Evolutionary conservation across 495 filamentous ascomycete genomes (phyloP).

Genomic region (Penicillium mononematosum): DNA sequence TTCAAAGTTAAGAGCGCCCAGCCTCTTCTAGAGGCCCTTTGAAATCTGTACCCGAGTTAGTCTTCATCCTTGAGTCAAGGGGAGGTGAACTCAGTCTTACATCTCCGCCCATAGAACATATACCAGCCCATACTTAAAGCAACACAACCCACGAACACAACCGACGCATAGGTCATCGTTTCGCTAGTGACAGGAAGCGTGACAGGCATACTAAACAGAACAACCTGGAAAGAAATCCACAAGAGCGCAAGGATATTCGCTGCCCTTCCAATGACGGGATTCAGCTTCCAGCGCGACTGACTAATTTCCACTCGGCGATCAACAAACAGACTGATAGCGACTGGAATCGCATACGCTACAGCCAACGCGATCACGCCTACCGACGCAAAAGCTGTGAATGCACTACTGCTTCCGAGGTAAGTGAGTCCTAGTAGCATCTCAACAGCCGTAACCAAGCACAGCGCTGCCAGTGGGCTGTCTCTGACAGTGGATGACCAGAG

Average conservation of each 20-base stretch:
- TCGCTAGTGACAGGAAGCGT: slow-evolving; percentile 32
- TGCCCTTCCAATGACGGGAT: slow-evolving; percentile 47
- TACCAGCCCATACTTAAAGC: slow-evolving; percentile 57
- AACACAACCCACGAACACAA: slow-evolving; percentile 58
- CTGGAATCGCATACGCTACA: slow-evolving; percentile 52
- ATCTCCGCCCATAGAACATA: slow-evolving; percentile 51
- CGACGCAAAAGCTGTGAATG: slow-evolving; percentile 58
- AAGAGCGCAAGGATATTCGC: slow-evolving; percentile 47
- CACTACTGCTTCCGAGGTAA: slow-evolving; percentile 53
- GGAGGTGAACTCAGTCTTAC: not conserved
- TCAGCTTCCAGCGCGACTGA: slow-evolving; percentile 52
- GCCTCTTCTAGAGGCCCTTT: not conserved
- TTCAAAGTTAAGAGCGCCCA: not conserved
- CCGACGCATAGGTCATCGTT: slow-evolving; percentile 55
- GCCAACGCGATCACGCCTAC: slow-evolving; percentile 57
- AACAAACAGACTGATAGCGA: slow-evolving; percentile 49
- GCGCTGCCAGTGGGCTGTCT: slow-evolving; percentile 48
- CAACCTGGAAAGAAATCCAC: slow-evolving; percentile 37
- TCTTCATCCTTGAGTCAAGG: not conserved
- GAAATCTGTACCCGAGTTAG: slow-evolving; percentile 1
- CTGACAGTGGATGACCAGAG: slow-evolving; percentile 52
- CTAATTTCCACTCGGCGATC: slow-evolving; percentile 42
- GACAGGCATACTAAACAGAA: slow-evolving; percentile 45
- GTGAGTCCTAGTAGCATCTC: slow-evolving; percentile 54
- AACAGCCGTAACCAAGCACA: slow-evolving; percentile 49